Percentiles rank a stretch among this genome's conserved stretches.
Conservation (phyloP, 2,329 filamentous ascomycete genomes). For the Ceratocystis destructans region DNA sequence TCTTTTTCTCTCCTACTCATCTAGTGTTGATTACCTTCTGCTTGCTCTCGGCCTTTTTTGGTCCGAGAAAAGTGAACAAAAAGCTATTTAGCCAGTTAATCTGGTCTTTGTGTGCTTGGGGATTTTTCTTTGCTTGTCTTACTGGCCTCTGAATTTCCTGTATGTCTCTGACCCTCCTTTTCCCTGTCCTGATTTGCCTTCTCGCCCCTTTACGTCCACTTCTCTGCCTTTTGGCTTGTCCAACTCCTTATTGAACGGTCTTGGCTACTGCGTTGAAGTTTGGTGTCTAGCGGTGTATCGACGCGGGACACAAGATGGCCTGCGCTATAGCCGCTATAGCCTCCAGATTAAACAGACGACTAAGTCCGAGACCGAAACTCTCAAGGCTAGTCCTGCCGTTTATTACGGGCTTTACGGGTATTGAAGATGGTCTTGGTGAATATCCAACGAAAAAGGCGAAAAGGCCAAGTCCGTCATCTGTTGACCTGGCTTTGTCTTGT, state of each 20-base stretch:
- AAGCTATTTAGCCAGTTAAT: not conserved
- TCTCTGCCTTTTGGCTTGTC: not conserved
- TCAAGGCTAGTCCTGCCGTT: too few relatives aligned
- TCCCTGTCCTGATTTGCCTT: not conserved
- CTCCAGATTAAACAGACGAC: not conserved
- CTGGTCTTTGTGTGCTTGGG: not conserved
- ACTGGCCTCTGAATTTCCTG: not conserved
- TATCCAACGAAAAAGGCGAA: not conserved
- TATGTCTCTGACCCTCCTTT: not conserved
- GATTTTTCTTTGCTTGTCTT: not conserved
- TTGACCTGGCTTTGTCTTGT: too few relatives aligned
- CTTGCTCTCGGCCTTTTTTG: not conserved
- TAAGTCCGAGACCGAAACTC: too few relatives aligned
- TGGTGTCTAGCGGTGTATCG: not conserved
- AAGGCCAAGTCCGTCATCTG: not conserved
- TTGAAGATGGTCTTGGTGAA: too few relatives aligned
- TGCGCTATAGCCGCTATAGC: slow-evolving; percentile 1
- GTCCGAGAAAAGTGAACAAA: not conserved
- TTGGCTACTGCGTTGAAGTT: too few relatives aligned
- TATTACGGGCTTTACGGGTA: too few relatives aligned
- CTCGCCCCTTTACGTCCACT: not conserved
- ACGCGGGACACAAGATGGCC: not conserved
- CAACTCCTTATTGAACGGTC: not conserved
- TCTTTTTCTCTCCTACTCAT: too few relatives aligned
- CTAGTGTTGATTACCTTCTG: too few relatives aligned